Conservation (phyloP, 2,329 filamentous ascomycete species). For the Diaporthe humulicola region DNA sequence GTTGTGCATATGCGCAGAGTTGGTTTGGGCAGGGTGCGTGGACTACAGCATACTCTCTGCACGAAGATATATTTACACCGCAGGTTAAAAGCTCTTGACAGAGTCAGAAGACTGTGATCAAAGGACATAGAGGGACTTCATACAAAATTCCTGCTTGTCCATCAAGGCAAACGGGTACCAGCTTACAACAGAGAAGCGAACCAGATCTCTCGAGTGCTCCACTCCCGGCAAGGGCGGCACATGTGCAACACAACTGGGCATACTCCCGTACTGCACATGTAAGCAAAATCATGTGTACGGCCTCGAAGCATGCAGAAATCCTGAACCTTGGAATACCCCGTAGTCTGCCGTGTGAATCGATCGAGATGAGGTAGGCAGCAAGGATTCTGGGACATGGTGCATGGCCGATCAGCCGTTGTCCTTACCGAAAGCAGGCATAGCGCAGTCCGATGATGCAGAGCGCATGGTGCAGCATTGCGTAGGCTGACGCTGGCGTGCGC, state of each 20-base stretch:
- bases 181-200: background rate
- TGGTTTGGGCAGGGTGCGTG: no score
- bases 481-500: constrained; percentile 8
- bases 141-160: background rate
- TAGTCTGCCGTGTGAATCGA: background rate
- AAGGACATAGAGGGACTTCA: no score
- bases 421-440: constrained; percentile 13
- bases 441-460: constrained; percentile 26
- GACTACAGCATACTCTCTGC: no score
- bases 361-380: constrained; percentile 31
- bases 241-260: background rate
- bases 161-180: background rate
- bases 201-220: background rate
- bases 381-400: constrained; percentile 23
- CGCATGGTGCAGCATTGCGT: constrained; percentile 27
- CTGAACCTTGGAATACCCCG: constrained; percentile 17
- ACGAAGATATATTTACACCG: no score
- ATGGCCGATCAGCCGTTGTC: constrained; percentile 13
- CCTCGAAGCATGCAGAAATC: background rate
- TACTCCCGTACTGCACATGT: background rate
- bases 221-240: background rate
- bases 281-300: background rate
- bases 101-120: background rate
- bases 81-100: background rate
- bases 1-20: no score